Conservation (phyloP, 352 stramenopile species). For the Phytopythium cucurbitacearum region DNA sequence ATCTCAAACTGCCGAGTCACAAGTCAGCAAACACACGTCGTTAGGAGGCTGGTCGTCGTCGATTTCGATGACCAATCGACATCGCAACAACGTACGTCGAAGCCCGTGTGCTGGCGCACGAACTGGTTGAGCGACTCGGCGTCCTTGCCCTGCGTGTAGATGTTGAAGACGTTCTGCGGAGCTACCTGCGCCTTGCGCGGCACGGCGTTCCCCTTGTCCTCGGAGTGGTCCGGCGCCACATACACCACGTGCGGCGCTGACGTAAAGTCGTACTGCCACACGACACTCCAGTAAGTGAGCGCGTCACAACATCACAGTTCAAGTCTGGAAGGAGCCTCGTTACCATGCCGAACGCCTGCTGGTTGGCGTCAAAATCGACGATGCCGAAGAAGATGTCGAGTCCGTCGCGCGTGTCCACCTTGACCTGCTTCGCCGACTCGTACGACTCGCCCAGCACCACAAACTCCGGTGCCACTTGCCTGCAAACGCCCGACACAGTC, state of each 20-base stretch:
- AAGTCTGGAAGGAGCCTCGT: background rate
- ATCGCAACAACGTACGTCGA: conserved; percentile 36
- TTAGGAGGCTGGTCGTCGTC: background rate
- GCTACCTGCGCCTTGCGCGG: conserved; percentile 51
- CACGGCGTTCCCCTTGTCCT: conserved; percentile 42
- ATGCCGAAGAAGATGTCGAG: conserved; percentile 75
- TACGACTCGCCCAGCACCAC: conserved; percentile 60
- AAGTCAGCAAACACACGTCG: conserved; percentile 1
- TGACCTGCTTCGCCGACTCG: conserved; percentile 52
- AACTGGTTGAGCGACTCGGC: conserved; percentile 67
- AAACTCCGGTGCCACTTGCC: conserved; percentile 69
- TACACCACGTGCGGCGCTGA: conserved; percentile 78
- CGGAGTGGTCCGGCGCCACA: conserved; percentile 51
- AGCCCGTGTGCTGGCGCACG: conserved; percentile 79
- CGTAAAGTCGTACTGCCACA: conserved; percentile 62
- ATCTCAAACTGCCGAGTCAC: conserved; percentile 33
- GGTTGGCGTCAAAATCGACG: conserved; percentile 74
- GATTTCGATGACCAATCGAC: background rate
- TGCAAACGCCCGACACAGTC: conserved; percentile 7
- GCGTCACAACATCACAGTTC: background rate
- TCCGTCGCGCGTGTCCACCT: conserved; percentile 69
- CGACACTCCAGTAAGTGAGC: background rate
- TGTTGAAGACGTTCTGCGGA: conserved; percentile 65
- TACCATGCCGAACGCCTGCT: conserved; percentile 61
- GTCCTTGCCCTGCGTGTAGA: conserved; percentile 70